Evolutionary conservation across 495 filamentous ascomycete genomes (phyloP).

Genomic region (Chlorociboria aeruginascens): DNA sequence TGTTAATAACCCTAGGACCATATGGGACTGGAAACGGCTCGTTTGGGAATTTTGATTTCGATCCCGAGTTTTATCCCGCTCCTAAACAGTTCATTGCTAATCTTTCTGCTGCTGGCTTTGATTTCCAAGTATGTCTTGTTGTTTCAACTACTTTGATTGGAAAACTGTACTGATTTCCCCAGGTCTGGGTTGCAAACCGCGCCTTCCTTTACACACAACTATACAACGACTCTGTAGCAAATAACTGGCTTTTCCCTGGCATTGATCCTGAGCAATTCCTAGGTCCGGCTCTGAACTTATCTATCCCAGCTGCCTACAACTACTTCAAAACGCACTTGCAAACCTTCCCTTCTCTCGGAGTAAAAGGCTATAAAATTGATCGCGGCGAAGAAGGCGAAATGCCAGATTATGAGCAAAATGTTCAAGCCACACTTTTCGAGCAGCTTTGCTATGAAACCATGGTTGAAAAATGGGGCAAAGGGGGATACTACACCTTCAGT

Average conservation of each 20-base stretch:
- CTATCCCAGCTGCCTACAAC: conserved; percentile 21
- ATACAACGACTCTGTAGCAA: conserved; percentile 11
- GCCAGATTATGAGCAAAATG: conserved; percentile 24
- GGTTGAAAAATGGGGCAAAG: conserved; percentile 19
- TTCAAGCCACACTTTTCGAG: conserved; percentile 20
- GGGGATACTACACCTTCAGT: conserved; percentile 22
- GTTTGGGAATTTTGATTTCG: conserved; percentile 25
- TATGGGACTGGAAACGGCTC: conserved; percentile 23
- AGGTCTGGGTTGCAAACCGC: conserved; percentile 24
- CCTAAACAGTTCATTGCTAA: conserved; percentile 20
- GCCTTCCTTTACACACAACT: conserved; percentile 18
- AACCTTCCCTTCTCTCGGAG: conserved; percentile 20
- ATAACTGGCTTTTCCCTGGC: conserved; percentile 19
- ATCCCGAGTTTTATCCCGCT: conserved; percentile 19
- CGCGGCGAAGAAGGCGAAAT: conserved; percentile 25
- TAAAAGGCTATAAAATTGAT: conserved; percentile 26
- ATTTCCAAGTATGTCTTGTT: conserved; percentile 9
- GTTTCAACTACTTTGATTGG: neutral
- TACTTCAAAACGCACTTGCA: conserved; percentile 20
- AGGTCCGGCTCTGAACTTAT: conserved; percentile 23
- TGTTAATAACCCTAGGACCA: conserved; percentile 9
- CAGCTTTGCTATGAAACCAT: conserved; percentile 21
- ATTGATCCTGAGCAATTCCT: conserved; percentile 13
- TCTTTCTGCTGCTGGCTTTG: conserved; percentile 17
- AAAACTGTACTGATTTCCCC: neutral